A percentile compares a stretch with the other conserved stretches of the same genome.
These are phyloP conservation scores for Candida pini DNA, from an alignment of 805 yeast genomes.

Conservation along the genomic window DNA sequence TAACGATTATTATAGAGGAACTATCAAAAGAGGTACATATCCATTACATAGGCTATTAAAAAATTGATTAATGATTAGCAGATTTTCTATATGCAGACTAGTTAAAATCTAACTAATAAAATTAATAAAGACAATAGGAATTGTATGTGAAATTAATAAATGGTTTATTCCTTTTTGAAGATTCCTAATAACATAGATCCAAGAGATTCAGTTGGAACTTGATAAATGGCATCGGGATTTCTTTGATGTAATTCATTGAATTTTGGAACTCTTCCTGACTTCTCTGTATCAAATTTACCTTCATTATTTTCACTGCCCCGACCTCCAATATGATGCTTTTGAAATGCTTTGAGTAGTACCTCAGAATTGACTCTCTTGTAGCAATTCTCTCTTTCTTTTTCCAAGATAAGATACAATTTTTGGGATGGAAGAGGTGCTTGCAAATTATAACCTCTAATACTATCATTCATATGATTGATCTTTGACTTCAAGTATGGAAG, in stretches of 20 bases:
- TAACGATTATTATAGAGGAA: too few relatives aligned
- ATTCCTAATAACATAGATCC: constrained; percentile 23
- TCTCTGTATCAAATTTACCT: not conserved
- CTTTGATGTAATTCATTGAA: constrained; percentile 20
- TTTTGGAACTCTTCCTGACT: not conserved
- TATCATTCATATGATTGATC: constrained; percentile 39
- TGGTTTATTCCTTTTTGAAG: constrained; percentile 12
- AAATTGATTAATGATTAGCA: too few relatives aligned
- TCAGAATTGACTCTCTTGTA: constrained; percentile 28
- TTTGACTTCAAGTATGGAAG: constrained; percentile 28
- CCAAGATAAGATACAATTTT: constrained; percentile 42
- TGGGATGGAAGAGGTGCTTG: constrained; percentile 62
- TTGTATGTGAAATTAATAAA: too few relatives aligned
- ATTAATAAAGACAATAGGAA: too few relatives aligned
- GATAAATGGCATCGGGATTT: constrained; percentile 17
- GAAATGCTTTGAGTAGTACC: constrained; percentile 17
- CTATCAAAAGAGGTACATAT: too few relatives aligned
- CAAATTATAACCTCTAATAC: constrained; percentile 51
- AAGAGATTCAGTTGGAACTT: constrained; percentile 25
- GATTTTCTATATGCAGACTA: too few relatives aligned
- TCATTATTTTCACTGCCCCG: not conserved
- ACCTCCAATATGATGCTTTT: constrained; percentile 16
- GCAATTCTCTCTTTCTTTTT: constrained; percentile 38
- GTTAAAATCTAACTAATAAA: too few relatives aligned
- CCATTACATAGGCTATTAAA: too few relatives aligned